Base-by-base conservation (phyloP, 257 asterid genomes). In the Mitragyna speciosa region DNA sequence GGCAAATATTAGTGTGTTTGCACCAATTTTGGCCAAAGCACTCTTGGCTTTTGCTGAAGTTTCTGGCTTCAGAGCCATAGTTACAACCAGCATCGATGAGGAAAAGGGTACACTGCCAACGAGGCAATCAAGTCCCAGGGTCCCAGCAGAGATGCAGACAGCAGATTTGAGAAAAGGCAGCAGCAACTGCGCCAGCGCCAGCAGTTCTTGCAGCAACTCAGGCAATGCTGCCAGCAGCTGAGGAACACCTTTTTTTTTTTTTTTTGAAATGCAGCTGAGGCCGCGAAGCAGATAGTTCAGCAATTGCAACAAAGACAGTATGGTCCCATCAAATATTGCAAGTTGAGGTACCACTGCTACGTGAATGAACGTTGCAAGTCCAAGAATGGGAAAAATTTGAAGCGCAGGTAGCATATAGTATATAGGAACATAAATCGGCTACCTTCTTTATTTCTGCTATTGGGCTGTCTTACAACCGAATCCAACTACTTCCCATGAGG, bases 131-230 rank as follows among this genome's bases (percentile, higher is more conserved):
- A 15, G 30, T 8, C n/a, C n/a, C n/a, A n/a, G 22, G 7, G 28
- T 48, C 78, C n/a, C 64, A 72, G 28, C 83, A 51, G 36, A 85
- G 79, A 76, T 87, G 93, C 88, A 76, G 49, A 8, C 77, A 51
- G 56, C 89, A 86, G 82, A 1, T 89, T 54, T 87, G 83, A 84
- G n/a, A 85, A 86, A 51, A 88, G 76, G 87, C 79, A 82, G 20
- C 80, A 82, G 2, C 83, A 33, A 14, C 83, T 87, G 86, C 80
- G 51, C 0, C 65, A 88, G 7, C 87, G 90, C 83, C 87, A 78
- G 39, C 70, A 31, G 76, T 82, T 72, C 82, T 20, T 89, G 28
- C 43, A 68, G 28, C 63, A 76, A 31, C 78, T 47, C 11, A 6
- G 47, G 75, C 79, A 69, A 61, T 83, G 86, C 41, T 75, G 81